phyloP scores from a whole-genome alignment of 1,284 basidiomycete species.

The Apiotrichum brassicae region DNA sequence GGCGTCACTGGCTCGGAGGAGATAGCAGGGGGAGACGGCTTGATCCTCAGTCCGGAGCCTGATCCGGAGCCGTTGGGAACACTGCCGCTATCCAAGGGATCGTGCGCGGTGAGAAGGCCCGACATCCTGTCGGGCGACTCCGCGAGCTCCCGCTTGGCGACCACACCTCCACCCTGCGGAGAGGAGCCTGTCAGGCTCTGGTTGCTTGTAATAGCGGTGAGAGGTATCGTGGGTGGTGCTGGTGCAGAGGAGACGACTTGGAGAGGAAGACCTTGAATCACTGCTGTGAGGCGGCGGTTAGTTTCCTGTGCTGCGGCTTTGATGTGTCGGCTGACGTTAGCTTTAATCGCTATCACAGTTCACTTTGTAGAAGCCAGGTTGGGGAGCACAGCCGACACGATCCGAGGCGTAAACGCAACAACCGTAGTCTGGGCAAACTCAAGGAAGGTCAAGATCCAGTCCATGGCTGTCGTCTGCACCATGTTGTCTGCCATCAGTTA shows the following conservation, averaged over 20 bases:
- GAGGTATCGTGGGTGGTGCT: conserved; percentile 3
- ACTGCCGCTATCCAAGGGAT: conserved; percentile 27
- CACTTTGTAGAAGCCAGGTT: conserved; percentile 66
- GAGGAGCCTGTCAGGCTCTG: conserved; percentile 24
- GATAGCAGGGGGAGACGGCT: conserved; percentile 29
- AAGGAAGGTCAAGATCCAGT: conserved; percentile 90
- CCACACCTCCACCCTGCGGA: conserved; percentile 24
- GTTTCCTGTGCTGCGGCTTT: conserved; percentile 78
- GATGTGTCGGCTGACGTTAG: conserved; percentile 58
- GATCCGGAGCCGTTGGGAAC: neutral
- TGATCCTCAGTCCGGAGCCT: conserved; percentile 6
- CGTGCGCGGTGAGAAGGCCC: conserved; percentile 15
- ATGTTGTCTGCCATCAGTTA: conserved; percentile 64
- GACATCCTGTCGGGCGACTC: conserved; percentile 9
- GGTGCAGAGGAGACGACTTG: conserved; percentile 52
- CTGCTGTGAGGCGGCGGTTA: conserved; percentile 75
- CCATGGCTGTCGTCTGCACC: conserved; percentile 77
- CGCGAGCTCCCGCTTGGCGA: neutral
- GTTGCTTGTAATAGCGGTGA: neutral
- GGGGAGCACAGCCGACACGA: conserved; percentile 86
- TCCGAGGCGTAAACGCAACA: conserved; percentile 86
- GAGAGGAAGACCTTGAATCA: conserved; percentile 74
- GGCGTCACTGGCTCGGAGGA: conserved; percentile 47
- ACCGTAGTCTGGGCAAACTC: conserved; percentile 83
- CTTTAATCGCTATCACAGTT: conserved; percentile 1